Conservation (phyloP, 73 alveolate genomes). For the Tetrahymena thermophila region DNA sequence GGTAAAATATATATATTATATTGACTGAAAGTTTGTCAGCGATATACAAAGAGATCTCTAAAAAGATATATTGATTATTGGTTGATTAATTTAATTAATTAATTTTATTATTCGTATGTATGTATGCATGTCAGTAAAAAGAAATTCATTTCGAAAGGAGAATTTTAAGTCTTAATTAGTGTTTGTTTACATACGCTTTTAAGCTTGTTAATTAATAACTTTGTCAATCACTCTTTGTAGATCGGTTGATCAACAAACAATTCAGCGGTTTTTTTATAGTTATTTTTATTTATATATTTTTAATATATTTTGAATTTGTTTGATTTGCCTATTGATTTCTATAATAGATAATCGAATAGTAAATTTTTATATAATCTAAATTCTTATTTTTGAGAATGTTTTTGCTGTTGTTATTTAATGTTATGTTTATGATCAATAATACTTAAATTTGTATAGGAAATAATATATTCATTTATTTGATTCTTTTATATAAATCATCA, state of each 20-base stretch:
- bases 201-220: background rate
- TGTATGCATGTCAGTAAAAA: background rate
- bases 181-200: too few species aligned
- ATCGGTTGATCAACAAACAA: background rate
- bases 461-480: background rate
- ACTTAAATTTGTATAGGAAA: background rate
- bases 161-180: background rate
- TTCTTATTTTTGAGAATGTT: background rate
- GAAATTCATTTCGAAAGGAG: background rate
- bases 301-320: background rate
- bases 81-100: background rate
- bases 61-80: background rate
- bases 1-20: background rate
- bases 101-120: background rate
- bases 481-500: background rate
- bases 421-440: too few species aligned
- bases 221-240: background rate
- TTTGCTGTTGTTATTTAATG: background rate
- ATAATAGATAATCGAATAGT: background rate
- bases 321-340: background rate
- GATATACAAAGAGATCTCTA: background rate
- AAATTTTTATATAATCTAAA: too few species aligned
- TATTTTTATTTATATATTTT: background rate
- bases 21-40: background rate
- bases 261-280: background rate